Conservation (phyloP, 805 yeast species). For the Metschnikowia peoriensis region DNA sequence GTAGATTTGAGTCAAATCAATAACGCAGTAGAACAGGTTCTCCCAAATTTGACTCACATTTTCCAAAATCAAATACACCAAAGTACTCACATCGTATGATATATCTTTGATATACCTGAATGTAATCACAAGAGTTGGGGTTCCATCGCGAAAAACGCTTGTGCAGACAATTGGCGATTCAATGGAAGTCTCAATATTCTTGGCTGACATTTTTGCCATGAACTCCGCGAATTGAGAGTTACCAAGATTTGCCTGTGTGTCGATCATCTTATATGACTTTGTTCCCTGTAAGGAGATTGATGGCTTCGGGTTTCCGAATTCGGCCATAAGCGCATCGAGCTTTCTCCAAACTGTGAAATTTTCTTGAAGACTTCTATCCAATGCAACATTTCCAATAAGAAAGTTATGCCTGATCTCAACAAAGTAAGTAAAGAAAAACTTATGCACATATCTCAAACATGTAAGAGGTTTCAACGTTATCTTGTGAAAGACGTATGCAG, state of each 20-base stretch:
- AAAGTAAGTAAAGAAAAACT: slow-evolving; percentile 37
- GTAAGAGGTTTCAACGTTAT: slow-evolving; percentile 31
- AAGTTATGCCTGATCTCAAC: slow-evolving; percentile 29
- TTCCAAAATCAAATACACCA: slow-evolving; percentile 61
- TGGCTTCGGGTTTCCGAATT: slow-evolving; percentile 60
- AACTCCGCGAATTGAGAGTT: slow-evolving; percentile 63
- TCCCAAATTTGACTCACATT: slow-evolving; percentile 71
- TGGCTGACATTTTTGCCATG: slow-evolving; percentile 63
- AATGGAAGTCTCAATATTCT: slow-evolving; percentile 45
- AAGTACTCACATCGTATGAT: slow-evolving; percentile 43
- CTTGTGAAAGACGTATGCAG: slow-evolving; percentile 28
- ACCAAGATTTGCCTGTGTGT: slow-evolving; percentile 43
- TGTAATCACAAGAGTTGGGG: slow-evolving; percentile 61
- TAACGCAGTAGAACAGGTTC: slow-evolving; percentile 55
- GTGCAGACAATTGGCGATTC: slow-evolving; percentile 54
- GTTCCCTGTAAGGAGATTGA: slow-evolving; percentile 57
- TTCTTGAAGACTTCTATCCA: slow-evolving; percentile 17
- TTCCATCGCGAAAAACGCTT: slow-evolving; percentile 68
- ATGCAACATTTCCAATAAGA: slow-evolving; percentile 24
- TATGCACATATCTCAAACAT: slow-evolving; percentile 40
- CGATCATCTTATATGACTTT: slow-evolving; percentile 42
- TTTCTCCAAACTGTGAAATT: slow-evolving; percentile 30
- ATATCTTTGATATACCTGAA: slow-evolving; percentile 36
- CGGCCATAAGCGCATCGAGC: slow-evolving; percentile 47
- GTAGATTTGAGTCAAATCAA: slow-evolving; percentile 67